phyloP scores from a whole-genome alignment of 176 grass and related monocot genomes.

The Rhynchospora tenuis region DNA sequence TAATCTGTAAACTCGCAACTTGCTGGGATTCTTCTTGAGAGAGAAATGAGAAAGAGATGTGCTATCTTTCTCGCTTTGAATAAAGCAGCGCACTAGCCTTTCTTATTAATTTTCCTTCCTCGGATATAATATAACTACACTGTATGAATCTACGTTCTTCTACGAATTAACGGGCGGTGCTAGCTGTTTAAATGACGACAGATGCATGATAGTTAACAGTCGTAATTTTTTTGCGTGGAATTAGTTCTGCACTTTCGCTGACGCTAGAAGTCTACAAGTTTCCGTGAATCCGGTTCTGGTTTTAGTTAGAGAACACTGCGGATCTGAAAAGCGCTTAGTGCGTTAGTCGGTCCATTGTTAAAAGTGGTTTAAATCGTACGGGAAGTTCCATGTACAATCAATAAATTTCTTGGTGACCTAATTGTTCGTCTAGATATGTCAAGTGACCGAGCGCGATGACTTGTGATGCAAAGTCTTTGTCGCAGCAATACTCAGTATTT shows the following conservation, averaged over 20 bases:
- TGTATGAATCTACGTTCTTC: not conserved
- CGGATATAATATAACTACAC: not conserved
- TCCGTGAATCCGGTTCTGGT: not conserved
- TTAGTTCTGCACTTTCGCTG: not conserved
- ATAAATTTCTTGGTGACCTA: not conserved
- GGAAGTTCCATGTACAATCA: not conserved
- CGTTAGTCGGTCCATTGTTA: not conserved
- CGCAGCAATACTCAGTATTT: not conserved
- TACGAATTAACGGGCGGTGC: not conserved
- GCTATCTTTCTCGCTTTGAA: not conserved
- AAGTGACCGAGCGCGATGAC: not conserved
- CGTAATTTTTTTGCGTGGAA: not conserved
- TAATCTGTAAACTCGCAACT: not conserved
- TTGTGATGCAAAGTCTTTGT: not conserved
- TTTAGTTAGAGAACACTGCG: not conserved
- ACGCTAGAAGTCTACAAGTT: not conserved
- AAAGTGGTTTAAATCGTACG: not conserved
- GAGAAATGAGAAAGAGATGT: slow-evolving; percentile 1
- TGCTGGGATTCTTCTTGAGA: not conserved
- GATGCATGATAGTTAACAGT: not conserved
- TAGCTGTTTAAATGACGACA: not conserved
- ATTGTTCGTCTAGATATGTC: not conserved
- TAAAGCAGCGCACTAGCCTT: not conserved
- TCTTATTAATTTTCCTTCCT: not conserved
- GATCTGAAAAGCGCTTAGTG: not conserved